Evolutionary conservation across 495 filamentous ascomycete genomes (phyloP).

Genomic region (Hypoxylon trugodes): DNA sequence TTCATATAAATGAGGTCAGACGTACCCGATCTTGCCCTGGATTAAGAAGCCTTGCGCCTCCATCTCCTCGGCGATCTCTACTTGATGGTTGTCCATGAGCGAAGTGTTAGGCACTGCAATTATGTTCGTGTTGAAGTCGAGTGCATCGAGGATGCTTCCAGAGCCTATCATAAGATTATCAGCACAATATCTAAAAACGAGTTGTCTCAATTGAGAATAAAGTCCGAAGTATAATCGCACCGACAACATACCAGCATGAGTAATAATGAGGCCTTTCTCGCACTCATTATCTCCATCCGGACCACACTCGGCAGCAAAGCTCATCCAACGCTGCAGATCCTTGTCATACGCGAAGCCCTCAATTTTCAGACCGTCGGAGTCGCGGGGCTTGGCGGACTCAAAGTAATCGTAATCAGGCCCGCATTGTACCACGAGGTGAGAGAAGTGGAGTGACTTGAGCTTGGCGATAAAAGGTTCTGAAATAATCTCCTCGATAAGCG

Average conservation of each 20-base stretch:
- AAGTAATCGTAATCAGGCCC: conserved; percentile 62
- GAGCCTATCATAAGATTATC: conserved; percentile 65
- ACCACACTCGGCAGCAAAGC: background rate
- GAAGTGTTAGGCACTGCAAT: conserved; percentile 86
- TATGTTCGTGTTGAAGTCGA: conserved; percentile 70
- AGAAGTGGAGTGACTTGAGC: conserved; percentile 65
- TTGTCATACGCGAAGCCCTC: conserved; percentile 34
- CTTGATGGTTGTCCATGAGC: conserved; percentile 91
- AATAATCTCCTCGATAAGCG: conserved; percentile 73
- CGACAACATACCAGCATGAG: conserved; percentile 78
- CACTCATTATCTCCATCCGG: background rate
- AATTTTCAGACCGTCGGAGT: conserved; percentile 12
- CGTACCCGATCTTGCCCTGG: conserved; percentile 70
- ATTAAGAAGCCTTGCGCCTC: conserved; percentile 73
- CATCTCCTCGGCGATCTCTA: conserved; percentile 80
- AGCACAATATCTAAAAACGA: background rate
- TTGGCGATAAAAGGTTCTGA: conserved; percentile 65
- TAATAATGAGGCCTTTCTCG: conserved; percentile 72
- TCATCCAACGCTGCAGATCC: conserved; percentile 5
- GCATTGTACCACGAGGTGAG: conserved; percentile 77
- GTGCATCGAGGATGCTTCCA: conserved; percentile 85
- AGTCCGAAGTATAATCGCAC: background rate
- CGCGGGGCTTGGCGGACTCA: conserved; percentile 10
- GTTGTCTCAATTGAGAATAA: background rate
- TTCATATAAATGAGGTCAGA: background rate